A percentile compares a stretch with the other conserved stretches of the same genome.
These are phyloP conservation scores for Stentor roeselii DNA, from an alignment of 73 alveolate species.

Conservation along the genomic window DNA sequence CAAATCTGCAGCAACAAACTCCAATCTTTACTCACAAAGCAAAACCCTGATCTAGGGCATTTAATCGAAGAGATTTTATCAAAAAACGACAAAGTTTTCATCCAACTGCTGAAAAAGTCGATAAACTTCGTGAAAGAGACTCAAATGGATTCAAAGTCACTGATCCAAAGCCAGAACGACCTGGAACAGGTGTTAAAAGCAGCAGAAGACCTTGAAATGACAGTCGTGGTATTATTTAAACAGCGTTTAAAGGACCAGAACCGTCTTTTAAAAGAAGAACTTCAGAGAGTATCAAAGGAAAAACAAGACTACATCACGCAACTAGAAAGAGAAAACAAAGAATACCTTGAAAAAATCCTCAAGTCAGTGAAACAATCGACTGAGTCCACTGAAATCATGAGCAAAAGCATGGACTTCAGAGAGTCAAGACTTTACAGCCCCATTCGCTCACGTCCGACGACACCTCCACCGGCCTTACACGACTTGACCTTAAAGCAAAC, in stretches of 20 bases:
- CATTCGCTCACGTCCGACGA: background rate
- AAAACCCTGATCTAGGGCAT: background rate
- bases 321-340: constrained; percentile 16
- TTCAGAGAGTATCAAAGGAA: constrained; percentile 10
- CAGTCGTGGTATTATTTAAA: background rate
- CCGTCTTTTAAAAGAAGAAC: background rate
- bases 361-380: background rate
- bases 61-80: background rate
- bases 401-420: background rate
- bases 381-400: background rate
- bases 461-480: constrained; percentile 37
- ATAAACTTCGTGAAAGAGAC: background rate
- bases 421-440: background rate
- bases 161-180: background rate
- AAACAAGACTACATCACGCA: constrained; percentile 10
- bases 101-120: background rate
- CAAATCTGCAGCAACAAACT: background rate
- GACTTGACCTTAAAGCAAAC: constrained; percentile 67
- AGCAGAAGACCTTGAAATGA: constrained; percentile 28
- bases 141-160: no score
- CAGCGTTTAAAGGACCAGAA: background rate
- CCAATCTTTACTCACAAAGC: background rate
- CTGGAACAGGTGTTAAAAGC: constrained; percentile 21
- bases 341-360: background rate
- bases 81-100: background rate